Evolutionary conservation across 2,329 filamentous ascomycete species (phyloP).

Genomic region (Fusarium udum): DNA sequence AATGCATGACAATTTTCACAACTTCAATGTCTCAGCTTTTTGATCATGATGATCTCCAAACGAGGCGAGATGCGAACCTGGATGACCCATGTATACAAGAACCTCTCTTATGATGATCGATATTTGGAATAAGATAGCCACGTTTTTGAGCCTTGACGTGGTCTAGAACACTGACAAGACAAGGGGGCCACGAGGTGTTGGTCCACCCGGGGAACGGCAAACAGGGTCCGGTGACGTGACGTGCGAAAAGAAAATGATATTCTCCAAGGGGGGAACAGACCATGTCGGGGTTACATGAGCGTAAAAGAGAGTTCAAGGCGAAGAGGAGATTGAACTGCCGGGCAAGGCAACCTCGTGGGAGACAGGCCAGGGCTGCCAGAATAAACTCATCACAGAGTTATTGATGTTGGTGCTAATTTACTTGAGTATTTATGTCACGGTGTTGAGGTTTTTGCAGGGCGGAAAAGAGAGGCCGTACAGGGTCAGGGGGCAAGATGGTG

Average conservation of each 20-base stretch:
- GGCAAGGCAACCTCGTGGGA: slow-evolving; percentile 2
- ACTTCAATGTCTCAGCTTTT: not conserved
- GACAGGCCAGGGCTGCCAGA: not conserved
- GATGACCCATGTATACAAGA: not conserved
- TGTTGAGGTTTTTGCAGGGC: not conserved
- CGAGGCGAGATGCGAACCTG: not conserved
- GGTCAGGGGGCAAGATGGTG: not conserved
- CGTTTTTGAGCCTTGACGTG: not conserved
- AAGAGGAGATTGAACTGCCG: not conserved
- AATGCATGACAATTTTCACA: slow-evolving; percentile 2
- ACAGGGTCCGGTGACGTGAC: not conserved
- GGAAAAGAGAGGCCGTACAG: slow-evolving; percentile 19
- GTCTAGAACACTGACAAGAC: slow-evolving; percentile 20
- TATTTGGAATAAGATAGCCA: slow-evolving; percentile 8
- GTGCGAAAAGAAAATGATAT: not conserved
- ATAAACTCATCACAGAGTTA: not conserved
- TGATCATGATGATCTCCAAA: not conserved
- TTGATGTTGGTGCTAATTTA: too few species aligned
- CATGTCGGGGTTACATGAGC: not conserved
- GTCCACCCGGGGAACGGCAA: slow-evolving; percentile 21
- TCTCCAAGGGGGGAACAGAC: not conserved
- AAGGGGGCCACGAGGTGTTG: slow-evolving; percentile 31
- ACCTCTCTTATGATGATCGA: not conserved
- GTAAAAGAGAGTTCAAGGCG: not conserved
- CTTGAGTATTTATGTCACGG: not conserved